Conservation (phyloP, 768 basidiomycete species). For the Pisolithus sp. region DNA sequence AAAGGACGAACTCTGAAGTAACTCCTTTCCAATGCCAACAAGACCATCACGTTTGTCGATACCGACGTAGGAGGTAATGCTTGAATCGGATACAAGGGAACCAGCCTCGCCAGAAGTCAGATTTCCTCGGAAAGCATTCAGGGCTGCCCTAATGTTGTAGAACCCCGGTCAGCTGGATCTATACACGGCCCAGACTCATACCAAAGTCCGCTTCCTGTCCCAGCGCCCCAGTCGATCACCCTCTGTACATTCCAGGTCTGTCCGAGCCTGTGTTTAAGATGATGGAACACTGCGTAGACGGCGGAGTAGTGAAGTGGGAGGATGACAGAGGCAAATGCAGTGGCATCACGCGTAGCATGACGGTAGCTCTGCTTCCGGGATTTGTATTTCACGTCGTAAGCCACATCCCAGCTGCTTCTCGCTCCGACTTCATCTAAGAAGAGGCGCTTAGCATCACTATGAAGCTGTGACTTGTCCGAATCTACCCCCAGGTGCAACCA, state of each 20-base stretch:
- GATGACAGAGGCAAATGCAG: slow-evolving; percentile 81
- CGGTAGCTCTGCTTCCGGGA: slow-evolving; percentile 50
- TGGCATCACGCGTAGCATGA: slow-evolving; percentile 65
- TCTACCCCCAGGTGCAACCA: slow-evolving; percentile 32
- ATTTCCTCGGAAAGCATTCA: slow-evolving; percentile 54
- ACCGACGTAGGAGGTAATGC: slow-evolving; percentile 57
- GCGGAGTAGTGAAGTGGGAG: slow-evolving; percentile 83
- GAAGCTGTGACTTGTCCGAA: slow-evolving; percentile 57
- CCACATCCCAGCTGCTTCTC: slow-evolving; percentile 44
- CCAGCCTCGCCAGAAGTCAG: slow-evolving; percentile 21
- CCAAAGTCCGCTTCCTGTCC: slow-evolving; percentile 81
- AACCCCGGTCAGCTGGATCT: slow-evolving; percentile 9
- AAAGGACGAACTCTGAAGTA: slow-evolving; percentile 45
- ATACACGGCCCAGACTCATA: slow-evolving; percentile 26
- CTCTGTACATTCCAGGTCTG: slow-evolving; percentile 50
- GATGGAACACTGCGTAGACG: slow-evolving; percentile 66
- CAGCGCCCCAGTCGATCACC: slow-evolving; percentile 82
- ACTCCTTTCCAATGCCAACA: slow-evolving; percentile 55
- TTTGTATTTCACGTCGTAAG: slow-evolving; percentile 55
- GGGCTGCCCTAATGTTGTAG: slow-evolving; percentile 48
- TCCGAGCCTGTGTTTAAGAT: slow-evolving; percentile 59
- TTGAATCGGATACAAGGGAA: slow-evolving; percentile 41
- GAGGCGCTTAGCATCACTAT: slow-evolving; percentile 65
- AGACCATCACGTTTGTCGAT: slow-evolving; percentile 76
- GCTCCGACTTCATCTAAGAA: slow-evolving; percentile 38